Conservation (phyloP, 192 early-diverging fungal genomes). For the Backusella parvicylindrica region DNA sequence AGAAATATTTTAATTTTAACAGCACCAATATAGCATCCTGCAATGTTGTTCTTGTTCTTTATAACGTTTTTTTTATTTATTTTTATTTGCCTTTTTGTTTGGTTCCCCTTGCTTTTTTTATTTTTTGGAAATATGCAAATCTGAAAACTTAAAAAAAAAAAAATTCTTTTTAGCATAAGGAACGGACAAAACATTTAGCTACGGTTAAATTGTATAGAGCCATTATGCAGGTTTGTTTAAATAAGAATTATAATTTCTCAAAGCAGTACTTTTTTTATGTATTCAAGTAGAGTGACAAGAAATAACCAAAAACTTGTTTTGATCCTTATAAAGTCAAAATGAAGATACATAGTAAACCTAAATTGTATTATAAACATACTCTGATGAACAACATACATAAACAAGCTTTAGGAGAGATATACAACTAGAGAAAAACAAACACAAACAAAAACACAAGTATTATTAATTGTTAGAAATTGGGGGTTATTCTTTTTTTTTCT, state of each 20-base stretch:
- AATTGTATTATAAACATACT: too few relatives aligned
- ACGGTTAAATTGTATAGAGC: neutral
- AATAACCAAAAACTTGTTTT: too few relatives aligned
- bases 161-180: neutral
- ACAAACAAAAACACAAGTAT: too few relatives aligned
- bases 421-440: too few relatives aligned
- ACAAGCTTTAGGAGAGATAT: too few relatives aligned
- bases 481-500: too few relatives aligned
- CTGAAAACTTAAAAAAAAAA: neutral
- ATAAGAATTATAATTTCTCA: neutral
- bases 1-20: neutral
- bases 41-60: neutral
- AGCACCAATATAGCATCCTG: neutral
- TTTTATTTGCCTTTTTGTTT: neutral
- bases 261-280: too few relatives aligned
- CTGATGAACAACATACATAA: too few relatives aligned
- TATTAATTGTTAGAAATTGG: too few relatives aligned
- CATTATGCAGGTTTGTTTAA: neutral
- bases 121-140: neutral
- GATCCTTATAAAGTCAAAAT: too few relatives aligned
- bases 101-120: neutral
- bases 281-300: too few relatives aligned
- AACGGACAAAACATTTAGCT: neutral
- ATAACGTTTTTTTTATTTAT: neutral
- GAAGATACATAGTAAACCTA: too few relatives aligned